phyloP scores from a whole-genome alignment of 306 rosid species.

The Fagus sylvatica region DNA sequence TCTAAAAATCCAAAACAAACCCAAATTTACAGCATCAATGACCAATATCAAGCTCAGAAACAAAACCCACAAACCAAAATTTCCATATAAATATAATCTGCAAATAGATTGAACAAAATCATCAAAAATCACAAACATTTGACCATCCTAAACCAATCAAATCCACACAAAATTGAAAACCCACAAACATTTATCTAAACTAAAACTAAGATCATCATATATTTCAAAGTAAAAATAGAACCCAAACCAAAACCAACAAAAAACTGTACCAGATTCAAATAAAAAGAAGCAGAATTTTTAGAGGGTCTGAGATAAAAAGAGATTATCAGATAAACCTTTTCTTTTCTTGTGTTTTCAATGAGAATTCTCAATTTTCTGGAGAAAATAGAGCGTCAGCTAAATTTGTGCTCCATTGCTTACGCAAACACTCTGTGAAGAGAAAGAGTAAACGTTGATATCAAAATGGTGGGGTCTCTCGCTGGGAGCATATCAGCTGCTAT shows the following conservation, averaged over 20 bases:
- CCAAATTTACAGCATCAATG: slow-evolving; percentile 18
- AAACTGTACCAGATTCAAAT: slow-evolving; percentile 36
- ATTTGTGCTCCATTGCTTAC: slow-evolving; percentile 30
- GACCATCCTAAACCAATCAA: slow-evolving; percentile 25
- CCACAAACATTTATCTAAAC: slow-evolving; percentile 12
- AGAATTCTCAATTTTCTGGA: slow-evolving; percentile 31
- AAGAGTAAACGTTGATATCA: slow-evolving; percentile 33
- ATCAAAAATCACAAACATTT: background rate
- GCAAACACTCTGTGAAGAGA: slow-evolving; percentile 21
- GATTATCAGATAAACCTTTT: slow-evolving; percentile 19
- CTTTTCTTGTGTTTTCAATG: slow-evolving; percentile 24
- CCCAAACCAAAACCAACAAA: slow-evolving; percentile 10
- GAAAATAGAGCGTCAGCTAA: slow-evolving; percentile 27
- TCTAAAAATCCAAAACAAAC: slow-evolving; percentile 19
- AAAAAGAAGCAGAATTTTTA: background rate
- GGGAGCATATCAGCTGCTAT: too few relatives aligned
- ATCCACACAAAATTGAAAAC: slow-evolving; percentile 17
- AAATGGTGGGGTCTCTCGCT: background rate
- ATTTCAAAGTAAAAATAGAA: slow-evolving; percentile 12
- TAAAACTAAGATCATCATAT: slow-evolving; percentile 7
- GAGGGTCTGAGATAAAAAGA: background rate
- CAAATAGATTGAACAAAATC: slow-evolving; percentile 17
- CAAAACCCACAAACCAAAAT: slow-evolving; percentile 18
- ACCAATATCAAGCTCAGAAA: background rate
- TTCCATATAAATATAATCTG: slow-evolving; percentile 2